phyloP scores from a whole-genome alignment of 192 early-diverging fungal genomes.

The Podila minutissima region DNA sequence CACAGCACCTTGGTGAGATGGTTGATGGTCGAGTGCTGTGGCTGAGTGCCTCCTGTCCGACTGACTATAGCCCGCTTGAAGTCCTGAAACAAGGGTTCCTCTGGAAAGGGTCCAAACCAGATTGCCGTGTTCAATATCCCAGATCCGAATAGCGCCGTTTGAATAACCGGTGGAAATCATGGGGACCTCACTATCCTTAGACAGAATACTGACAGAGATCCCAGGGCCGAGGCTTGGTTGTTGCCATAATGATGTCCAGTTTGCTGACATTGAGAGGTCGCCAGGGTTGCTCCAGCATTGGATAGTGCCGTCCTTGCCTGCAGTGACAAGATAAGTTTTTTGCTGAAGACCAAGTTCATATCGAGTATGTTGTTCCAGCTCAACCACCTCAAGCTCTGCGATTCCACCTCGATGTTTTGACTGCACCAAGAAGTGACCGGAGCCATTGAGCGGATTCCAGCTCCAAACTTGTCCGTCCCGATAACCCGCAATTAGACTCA shows the following conservation, averaged over 20 bases:
- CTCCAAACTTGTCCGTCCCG: conserved; percentile 47
- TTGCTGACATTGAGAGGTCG: neutral
- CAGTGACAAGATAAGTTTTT: conserved; percentile 18
- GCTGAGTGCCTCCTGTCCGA: conserved; percentile 6
- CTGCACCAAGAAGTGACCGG: conserved; percentile 11
- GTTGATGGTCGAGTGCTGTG: conserved; percentile 19
- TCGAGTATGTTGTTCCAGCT: conserved; percentile 8
- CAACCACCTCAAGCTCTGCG: conserved; percentile 14
- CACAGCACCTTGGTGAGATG: conserved; percentile 34
- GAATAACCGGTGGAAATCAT: conserved; percentile 40
- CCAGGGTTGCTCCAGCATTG: conserved; percentile 28
- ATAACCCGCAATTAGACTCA: conserved; percentile 20
- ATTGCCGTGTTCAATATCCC: conserved; percentile 46
- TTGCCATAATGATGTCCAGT: conserved; percentile 20
- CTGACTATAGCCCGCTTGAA: neutral
- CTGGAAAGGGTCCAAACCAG: conserved; percentile 39
- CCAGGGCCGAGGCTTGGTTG: conserved; percentile 10
- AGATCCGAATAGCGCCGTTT: conserved; percentile 39
- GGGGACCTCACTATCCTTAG: conserved; percentile 28
- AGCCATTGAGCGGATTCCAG: conserved; percentile 14
- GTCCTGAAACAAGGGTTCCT: neutral
- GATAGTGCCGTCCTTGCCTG: conserved; percentile 34
- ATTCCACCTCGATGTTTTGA: conserved; percentile 35
- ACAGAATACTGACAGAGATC: conserved; percentile 15
- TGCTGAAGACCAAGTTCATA: conserved; percentile 12